Percentiles rank a stretch among this genome's conserved stretches.
Conservation (phyloP, 2,329 filamentous ascomycete species). For the Ophiostoma montium region DNA sequence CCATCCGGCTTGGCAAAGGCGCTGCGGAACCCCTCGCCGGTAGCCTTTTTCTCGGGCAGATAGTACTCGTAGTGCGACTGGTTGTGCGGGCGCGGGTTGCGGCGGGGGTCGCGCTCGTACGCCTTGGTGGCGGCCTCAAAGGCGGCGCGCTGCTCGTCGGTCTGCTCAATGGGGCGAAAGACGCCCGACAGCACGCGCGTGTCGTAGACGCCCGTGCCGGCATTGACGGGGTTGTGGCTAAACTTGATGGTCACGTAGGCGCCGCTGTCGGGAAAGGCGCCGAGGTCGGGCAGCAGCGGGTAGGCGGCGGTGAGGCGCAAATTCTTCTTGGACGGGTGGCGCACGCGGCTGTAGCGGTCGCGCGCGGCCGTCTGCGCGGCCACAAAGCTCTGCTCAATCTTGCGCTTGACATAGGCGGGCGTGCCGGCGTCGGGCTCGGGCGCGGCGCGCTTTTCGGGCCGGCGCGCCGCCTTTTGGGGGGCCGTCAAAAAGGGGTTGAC, state of each 20-base stretch:
- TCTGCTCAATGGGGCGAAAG: conserved; percentile 44
- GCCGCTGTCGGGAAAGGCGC: conserved; percentile 55
- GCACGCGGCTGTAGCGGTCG: conserved; percentile 40
- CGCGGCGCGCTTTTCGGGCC: conserved; percentile 25
- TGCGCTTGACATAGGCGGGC: conserved; percentile 52
- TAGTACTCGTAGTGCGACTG: conserved; percentile 55
- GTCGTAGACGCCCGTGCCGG: conserved; percentile 37
- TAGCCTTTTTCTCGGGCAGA: conserved; percentile 34
- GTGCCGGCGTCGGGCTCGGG: conserved; percentile 37
- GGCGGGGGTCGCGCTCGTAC: conserved; percentile 41
- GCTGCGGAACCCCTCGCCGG: conserved; percentile 41
- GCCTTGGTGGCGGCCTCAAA: conserved; percentile 36
- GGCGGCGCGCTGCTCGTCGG: conserved; percentile 37
- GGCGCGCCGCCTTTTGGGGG: conserved; percentile 18
- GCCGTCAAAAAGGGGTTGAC: not conserved
- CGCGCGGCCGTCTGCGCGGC: conserved; percentile 38
- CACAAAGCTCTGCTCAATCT: conserved; percentile 50
- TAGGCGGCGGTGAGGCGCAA: conserved; percentile 45
- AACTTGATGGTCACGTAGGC: conserved; percentile 59
- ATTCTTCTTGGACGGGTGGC: conserved; percentile 44
- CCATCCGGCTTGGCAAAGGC: conserved; percentile 46
- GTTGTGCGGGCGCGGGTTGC: conserved; percentile 40
- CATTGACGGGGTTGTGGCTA: conserved; percentile 47
- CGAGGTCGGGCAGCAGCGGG: conserved; percentile 50
- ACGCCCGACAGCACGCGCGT: conserved; percentile 46